These are phyloP conservation scores for Tricholoma flavovirens DNA, from an alignment of 768 basidiomycete genomes.

Conservation along the genomic window DNA sequence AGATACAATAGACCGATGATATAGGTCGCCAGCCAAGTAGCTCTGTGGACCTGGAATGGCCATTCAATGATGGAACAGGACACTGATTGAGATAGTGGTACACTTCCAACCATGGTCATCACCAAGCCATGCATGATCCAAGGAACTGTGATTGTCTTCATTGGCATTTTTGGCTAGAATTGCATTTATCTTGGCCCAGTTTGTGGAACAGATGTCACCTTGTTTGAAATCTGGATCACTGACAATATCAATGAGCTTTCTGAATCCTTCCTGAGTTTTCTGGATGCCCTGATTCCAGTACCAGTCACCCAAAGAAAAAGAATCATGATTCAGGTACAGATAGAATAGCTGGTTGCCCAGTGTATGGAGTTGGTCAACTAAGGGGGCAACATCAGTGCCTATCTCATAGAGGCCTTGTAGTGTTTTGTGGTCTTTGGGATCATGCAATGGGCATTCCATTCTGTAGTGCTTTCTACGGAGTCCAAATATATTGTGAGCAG, in stretches of 20 bases:
- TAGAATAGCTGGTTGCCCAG: background rate
- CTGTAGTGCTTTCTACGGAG: background rate
- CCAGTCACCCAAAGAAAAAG: background rate
- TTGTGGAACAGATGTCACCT: background rate
- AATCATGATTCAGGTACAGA: background rate
- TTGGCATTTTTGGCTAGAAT: background rate
- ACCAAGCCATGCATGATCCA: background rate
- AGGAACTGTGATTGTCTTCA: background rate
- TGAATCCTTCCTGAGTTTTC: background rate
- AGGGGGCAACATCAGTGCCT: background rate
- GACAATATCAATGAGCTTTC: background rate
- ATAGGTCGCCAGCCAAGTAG: conserved; percentile 8
- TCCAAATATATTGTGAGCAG: background rate
- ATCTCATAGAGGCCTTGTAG: background rate
- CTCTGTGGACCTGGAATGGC: conserved; percentile 1
- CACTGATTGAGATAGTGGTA: conserved; percentile 1
- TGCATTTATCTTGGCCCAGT: background rate
- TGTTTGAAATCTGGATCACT: background rate
- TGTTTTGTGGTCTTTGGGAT: background rate
- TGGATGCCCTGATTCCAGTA: background rate
- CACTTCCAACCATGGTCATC: conserved; percentile 7
- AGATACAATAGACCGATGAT: conserved; percentile 13
- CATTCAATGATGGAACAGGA: conserved; percentile 6
- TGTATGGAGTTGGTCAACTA: background rate
- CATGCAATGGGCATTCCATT: background rate